A percentile compares a stretch with the other conserved stretches of the same genome.
These are phyloP conservation scores for Adiantum capillusveneris DNA, from an alignment of 75 land plant genomes.

Conservation along the genomic window DNA sequence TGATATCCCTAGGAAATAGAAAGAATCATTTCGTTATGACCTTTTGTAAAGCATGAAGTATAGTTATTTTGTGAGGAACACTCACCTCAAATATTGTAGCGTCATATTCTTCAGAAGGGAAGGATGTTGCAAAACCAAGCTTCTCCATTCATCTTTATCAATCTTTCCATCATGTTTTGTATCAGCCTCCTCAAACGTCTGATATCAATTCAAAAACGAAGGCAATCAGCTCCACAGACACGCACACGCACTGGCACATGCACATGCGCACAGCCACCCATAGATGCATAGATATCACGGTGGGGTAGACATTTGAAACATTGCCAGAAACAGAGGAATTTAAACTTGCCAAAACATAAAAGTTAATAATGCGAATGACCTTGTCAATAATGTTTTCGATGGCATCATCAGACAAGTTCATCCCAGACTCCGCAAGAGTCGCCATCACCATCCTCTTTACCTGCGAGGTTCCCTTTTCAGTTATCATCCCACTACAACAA, in stretches of 20 bases:
- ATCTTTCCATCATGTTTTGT: slow-evolving; percentile 90
- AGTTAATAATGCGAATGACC: no score
- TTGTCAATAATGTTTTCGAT: slow-evolving; percentile 70
- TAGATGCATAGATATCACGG: no score
- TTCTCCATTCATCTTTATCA: slow-evolving; percentile 88
- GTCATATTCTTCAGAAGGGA: slow-evolving; percentile 80
- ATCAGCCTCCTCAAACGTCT: slow-evolving; percentile 94
- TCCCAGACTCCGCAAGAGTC: slow-evolving; percentile 83
- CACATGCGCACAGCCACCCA: no score
- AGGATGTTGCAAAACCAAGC: slow-evolving; percentile 70
- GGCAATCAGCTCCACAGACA: no score
- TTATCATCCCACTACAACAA: no score
- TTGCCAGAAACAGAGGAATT: no score
- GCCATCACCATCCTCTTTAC: slow-evolving; percentile 87
- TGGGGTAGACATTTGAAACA: no score
- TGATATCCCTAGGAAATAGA: slow-evolving; percentile 20
- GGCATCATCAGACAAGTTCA: slow-evolving; percentile 71
- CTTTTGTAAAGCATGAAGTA: not conserved
- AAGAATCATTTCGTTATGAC: not conserved
- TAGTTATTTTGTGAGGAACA: not conserved
- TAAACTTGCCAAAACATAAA: no score
- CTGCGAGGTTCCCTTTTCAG: slow-evolving; percentile 17
- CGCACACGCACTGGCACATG: no score
- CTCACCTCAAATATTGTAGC: slow-evolving; percentile 61
- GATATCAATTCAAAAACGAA: no score